These are phyloP conservation scores for Aspergillus egyptiacus DNA, from an alignment of 495 filamentous ascomycete species.

Conservation along the genomic window DNA sequence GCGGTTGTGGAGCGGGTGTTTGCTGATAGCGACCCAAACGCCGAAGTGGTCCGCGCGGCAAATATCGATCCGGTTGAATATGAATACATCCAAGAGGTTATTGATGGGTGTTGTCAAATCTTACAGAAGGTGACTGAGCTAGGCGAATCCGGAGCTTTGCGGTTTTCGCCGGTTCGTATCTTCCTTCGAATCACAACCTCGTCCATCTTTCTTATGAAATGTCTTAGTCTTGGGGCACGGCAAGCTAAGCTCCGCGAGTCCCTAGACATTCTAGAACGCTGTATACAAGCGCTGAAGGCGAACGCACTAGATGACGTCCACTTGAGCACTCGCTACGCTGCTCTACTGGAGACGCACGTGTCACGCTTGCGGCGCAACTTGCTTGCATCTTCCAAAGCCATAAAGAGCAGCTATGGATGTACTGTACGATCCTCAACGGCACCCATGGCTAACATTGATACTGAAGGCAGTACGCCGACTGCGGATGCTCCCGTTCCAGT, in stretches of 20 bases:
- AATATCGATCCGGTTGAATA: conserved; percentile 50
- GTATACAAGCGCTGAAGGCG: conserved; percentile 42
- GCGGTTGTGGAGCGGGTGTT: conserved; percentile 44
- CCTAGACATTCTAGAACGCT: conserved; percentile 43
- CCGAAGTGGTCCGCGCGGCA: conserved; percentile 36
- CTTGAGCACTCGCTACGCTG: conserved; percentile 46
- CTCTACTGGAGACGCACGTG: conserved; percentile 45
- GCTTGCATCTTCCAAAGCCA: conserved; percentile 31
- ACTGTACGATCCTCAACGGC: conserved; percentile 29
- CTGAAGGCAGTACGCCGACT: conserved; percentile 18
- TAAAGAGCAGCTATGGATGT: conserved; percentile 22
- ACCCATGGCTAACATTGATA: conserved; percentile 26
- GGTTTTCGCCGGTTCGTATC: conserved; percentile 48
- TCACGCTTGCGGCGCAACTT: conserved; percentile 40
- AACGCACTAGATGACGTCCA: conserved; percentile 50
- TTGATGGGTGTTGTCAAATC: conserved; percentile 49
- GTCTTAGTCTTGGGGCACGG: conserved; percentile 44
- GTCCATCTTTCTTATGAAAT: conserved; percentile 50
- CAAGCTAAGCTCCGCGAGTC: conserved; percentile 45
- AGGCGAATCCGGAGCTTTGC: conserved; percentile 36
- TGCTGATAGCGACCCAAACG: conserved; percentile 35
- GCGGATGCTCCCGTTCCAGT: conserved; percentile 23
- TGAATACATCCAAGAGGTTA: conserved; percentile 52
- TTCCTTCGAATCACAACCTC: conserved; percentile 48
- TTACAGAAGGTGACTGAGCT: conserved; percentile 42